Conservation (phyloP, 1,139 yeast species). For the Hanseniaspora sp. region DNA sequence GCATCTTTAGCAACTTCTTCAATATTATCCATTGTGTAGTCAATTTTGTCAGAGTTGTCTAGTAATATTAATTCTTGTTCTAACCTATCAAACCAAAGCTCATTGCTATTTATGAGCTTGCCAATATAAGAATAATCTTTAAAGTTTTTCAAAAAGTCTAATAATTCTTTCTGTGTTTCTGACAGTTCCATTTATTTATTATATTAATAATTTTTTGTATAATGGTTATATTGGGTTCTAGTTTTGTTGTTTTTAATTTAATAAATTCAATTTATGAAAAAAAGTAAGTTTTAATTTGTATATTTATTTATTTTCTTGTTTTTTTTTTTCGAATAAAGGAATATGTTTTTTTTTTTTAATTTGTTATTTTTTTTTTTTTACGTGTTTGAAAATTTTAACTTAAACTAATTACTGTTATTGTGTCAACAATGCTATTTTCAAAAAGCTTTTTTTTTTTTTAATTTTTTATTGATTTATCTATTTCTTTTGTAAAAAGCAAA, state of each 20-base stretch:
- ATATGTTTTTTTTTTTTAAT: too few species aligned
- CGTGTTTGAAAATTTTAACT: too few species aligned
- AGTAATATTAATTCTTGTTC: slow-evolving; percentile 3
- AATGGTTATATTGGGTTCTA: too few species aligned
- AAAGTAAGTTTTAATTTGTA: too few species aligned
- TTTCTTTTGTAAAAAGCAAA: slow-evolving; percentile 13
- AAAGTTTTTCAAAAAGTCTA: neutral
- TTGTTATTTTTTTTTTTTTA: too few species aligned
- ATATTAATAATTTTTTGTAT: neutral
- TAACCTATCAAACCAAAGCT: slow-evolving; percentile 7
- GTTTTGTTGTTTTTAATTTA: too few species aligned
- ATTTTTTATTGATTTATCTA: neutral
- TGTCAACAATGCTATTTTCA: too few species aligned
- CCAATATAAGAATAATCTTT: slow-evolving; percentile 12
- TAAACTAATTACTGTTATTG: too few species aligned
- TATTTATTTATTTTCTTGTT: too few species aligned
- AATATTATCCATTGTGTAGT: slow-evolving; percentile 28
- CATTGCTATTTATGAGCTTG: slow-evolving; percentile 5
- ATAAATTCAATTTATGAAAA: too few species aligned
- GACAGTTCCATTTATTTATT: neutral
- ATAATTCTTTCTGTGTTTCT: neutral
- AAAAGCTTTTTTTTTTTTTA: neutral
- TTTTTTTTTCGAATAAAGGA: too few species aligned
- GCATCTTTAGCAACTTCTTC: slow-evolving; percentile 27
- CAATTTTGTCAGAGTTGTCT: slow-evolving; percentile 26